Base-by-base conservation (phyloP, 345 rosid genomes). In the Salix arbutifolia region DNA sequence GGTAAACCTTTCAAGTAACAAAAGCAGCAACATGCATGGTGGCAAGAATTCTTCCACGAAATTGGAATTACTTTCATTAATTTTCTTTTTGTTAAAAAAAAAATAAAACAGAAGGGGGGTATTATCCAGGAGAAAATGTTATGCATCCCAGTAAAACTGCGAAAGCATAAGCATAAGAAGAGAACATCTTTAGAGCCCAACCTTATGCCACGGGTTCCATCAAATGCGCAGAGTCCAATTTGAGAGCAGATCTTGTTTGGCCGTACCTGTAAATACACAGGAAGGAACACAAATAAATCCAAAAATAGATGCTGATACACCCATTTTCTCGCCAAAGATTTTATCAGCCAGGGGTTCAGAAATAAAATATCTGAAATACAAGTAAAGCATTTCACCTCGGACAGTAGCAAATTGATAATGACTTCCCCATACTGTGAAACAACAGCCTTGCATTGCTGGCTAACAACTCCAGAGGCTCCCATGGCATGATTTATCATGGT, bases 401-500 rank as follows among this genome's bases (percentile, higher is more conserved):
- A 72, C 16, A 77, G n/a, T 0, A 81, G 84, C 76, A 81, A 70
- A 46, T 81, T 70, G 38, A 81, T 30, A 30, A 81, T 77, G 68
- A 35, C 67, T 65, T 74, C 65, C 48, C 84, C 84, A 66, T 77
- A 81, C 35, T 77, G 76, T 21, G 75, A 53, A 70, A 81, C 78
- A 52, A 81, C 81, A 53, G 81, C 37, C 52, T 77, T 81, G 73
- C 84, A 81, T 66, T 81, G 65, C 81, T 77, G 84, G 73, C 81
- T 81, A 56, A 35, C 81, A 30, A 74, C 69, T 65, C 84, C 84
- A 31, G 73, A 18, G 25, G 81, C 84, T 69, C 84, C 84, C 38
- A 81, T 81, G 25, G 78, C 84, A 38, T 77, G 66, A 44, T 81
- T 81, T 69, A 81, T 81, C 84, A 77, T 70, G 73, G 84, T 70